phyloP scores from a whole-genome alignment of 2,329 filamentous ascomycete species.

The Aspergillus chevalieri region DNA sequence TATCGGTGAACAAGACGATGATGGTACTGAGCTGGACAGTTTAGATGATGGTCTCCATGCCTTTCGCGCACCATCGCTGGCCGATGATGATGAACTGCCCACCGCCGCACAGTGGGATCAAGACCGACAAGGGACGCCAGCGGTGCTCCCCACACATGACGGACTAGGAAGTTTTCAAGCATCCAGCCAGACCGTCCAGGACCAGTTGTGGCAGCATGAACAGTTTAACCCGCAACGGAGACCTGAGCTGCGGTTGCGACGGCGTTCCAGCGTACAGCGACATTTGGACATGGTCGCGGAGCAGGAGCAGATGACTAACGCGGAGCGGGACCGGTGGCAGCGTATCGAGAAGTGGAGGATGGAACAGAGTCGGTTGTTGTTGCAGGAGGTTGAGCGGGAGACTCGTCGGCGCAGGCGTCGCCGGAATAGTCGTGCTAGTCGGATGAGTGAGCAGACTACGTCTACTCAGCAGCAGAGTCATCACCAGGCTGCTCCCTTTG shows the following conservation, averaged over 20 bases:
- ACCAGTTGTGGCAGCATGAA: slow-evolving; percentile 86
- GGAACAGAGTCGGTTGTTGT: slow-evolving; percentile 77
- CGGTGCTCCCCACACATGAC: slow-evolving; percentile 85
- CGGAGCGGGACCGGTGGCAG: slow-evolving; percentile 68
- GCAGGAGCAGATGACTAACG: slow-evolving; percentile 47
- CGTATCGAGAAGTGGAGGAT: slow-evolving; percentile 88
- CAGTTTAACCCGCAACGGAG: slow-evolving; percentile 65
- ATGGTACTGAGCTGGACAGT: slow-evolving; percentile 77
- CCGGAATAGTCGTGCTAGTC: slow-evolving; percentile 13
- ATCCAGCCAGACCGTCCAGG: slow-evolving; percentile 61
- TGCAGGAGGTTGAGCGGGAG: slow-evolving; percentile 86
- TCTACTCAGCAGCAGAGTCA: slow-evolving; percentile 11
- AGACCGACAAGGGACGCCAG: slow-evolving; percentile 46
- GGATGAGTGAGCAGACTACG: neutral
- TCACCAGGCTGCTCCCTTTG: slow-evolving; percentile 13
- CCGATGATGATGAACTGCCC: slow-evolving; percentile 30
- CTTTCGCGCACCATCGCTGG: slow-evolving; percentile 61
- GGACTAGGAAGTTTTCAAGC: slow-evolving; percentile 78
- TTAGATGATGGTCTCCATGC: slow-evolving; percentile 87
- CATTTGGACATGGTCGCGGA: slow-evolving; percentile 52
- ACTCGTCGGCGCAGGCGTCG: slow-evolving; percentile 58
- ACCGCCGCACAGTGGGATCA: slow-evolving; percentile 37
- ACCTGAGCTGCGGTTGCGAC: slow-evolving; percentile 38
- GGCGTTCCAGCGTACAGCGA: slow-evolving; percentile 53
- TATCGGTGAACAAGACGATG: slow-evolving; percentile 33